phyloP scores from a whole-genome alignment of 2,329 filamentous ascomycete genomes.

The Sporothrix brunneoviolacea region DNA sequence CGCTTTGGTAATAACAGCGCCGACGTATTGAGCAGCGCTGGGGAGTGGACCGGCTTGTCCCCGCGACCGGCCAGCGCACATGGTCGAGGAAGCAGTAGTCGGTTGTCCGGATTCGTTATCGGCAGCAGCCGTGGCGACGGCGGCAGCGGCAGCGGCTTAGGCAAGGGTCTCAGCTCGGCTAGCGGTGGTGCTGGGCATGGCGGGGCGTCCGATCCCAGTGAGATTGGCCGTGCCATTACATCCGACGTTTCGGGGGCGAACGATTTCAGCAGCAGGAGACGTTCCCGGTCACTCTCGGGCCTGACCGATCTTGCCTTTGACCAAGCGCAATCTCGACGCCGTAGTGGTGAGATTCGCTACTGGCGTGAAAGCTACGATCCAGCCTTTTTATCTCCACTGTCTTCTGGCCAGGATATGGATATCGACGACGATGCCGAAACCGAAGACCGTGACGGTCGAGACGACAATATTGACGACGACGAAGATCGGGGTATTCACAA shows the following conservation, averaged over 20 bases:
- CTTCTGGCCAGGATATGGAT: slow-evolving; percentile 30
- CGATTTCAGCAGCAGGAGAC: slow-evolving; percentile 38
- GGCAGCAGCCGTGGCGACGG: neutral
- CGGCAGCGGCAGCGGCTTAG: neutral
- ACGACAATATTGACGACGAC: slow-evolving; percentile 25
- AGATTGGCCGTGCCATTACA: slow-evolving; percentile 57
- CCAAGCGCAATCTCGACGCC: slow-evolving; percentile 36
- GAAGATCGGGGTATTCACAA: neutral
- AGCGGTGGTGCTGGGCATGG: slow-evolving; percentile 19
- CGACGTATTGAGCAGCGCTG: slow-evolving; percentile 28
- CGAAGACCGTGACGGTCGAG: slow-evolving; percentile 13
- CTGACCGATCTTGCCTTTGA: slow-evolving; percentile 36
- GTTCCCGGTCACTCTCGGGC: slow-evolving; percentile 54
- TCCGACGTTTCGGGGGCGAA: slow-evolving; percentile 36
- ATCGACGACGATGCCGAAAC: slow-evolving; percentile 12
- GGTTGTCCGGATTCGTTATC: slow-evolving; percentile 18
- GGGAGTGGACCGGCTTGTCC: slow-evolving; percentile 49
- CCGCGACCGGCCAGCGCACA: slow-evolving; percentile 57
- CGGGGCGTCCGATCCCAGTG: slow-evolving; percentile 27
- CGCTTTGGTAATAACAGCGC: slow-evolving; percentile 21
- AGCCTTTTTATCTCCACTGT: slow-evolving; percentile 43
- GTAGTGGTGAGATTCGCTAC: slow-evolving; percentile 58
- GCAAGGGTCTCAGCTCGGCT: neutral
- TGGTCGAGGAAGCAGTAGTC: slow-evolving; percentile 37
- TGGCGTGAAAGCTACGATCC: slow-evolving; percentile 56